Evolutionary conservation across 768 basidiomycete genomes (phyloP).

Genomic region (Amanita rubescens): DNA sequence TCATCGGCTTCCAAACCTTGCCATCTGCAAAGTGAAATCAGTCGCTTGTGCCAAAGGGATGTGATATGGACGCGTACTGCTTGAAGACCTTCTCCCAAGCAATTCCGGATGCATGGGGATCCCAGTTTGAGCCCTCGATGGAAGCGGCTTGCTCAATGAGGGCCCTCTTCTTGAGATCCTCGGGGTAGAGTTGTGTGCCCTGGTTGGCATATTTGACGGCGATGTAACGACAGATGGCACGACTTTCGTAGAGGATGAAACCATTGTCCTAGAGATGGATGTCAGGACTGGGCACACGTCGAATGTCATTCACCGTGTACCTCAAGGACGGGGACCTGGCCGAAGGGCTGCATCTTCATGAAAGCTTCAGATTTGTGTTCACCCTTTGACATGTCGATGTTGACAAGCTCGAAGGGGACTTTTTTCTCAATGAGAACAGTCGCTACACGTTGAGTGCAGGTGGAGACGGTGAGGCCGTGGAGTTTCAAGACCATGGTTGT

Average conservation of each 20-base stretch:
- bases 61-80: slow-evolving; percentile 24
- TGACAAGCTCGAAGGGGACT: slow-evolving; percentile 39
- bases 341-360: slow-evolving; percentile 43
- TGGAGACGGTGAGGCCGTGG: slow-evolving; percentile 32
- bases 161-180: slow-evolving; percentile 17
- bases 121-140: slow-evolving; percentile 48
- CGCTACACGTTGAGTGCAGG: slow-evolving; percentile 40
- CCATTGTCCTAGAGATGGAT: slow-evolving; percentile 46
- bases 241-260: slow-evolving; percentile 51
- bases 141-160: slow-evolving; percentile 44
- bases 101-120: slow-evolving; percentile 35
- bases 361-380: slow-evolving; percentile 34
- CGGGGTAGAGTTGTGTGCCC: slow-evolving; percentile 35
- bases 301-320: not conserved
- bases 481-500: slow-evolving; percentile 38
- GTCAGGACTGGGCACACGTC: not conserved
- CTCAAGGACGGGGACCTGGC: slow-evolving; percentile 29
- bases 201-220: slow-evolving; percentile 36
- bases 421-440: slow-evolving; percentile 37
- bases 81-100: slow-evolving; percentile 44
- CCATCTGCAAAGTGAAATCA: slow-evolving; percentile 39
- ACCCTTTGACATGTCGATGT: slow-evolving; percentile 27
- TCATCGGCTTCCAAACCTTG: slow-evolving; percentile 26
- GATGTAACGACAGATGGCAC: slow-evolving; percentile 47
- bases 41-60: slow-evolving; percentile 13